phyloP scores from a whole-genome alignment of 352 stramenopile genomes.

The Pythium myriotylum region DNA sequence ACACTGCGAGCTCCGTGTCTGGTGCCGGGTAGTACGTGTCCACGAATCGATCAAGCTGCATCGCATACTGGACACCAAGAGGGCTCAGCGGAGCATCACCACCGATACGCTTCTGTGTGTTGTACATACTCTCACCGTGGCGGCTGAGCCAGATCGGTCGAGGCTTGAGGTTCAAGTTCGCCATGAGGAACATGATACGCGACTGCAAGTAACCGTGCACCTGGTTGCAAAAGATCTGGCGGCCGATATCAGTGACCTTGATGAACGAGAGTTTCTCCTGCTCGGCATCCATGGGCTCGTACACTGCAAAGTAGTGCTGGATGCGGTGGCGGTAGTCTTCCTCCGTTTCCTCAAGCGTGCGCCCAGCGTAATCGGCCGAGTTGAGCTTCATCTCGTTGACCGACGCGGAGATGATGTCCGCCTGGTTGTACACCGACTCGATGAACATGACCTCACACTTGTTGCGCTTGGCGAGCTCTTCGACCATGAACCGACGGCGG shows the following conservation, averaged over 20 bases:
- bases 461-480: constrained; percentile 56
- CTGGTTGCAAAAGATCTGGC: constrained; percentile 85
- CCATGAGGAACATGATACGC: constrained; percentile 95
- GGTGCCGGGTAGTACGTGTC: constrained; percentile 85
- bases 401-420: constrained; percentile 72
- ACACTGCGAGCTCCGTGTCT: constrained; percentile 89
- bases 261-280: constrained; percentile 71
- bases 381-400: constrained; percentile 89
- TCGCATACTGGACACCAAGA: constrained; percentile 92
- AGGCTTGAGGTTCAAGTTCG: constrained; percentile 94
- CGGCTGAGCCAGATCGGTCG: constrained; percentile 96
- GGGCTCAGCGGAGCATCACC: constrained; percentile 94
- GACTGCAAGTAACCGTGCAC: constrained; percentile 87
- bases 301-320: constrained; percentile 75
- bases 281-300: constrained; percentile 63
- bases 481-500: constrained; percentile 58
- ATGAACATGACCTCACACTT: constrained; percentile 87
- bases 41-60: constrained; percentile 93
- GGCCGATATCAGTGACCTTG: constrained; percentile 80
- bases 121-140: constrained; percentile 98
- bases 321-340: constrained; percentile 82
- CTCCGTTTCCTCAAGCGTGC: constrained; percentile 74
- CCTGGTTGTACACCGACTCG: constrained; percentile 76
- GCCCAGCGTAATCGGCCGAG: constrained; percentile 71
- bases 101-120: constrained; percentile 96